Conservation (phyloP, 345 rosid genomes). For the Ricinus communis region DNA sequence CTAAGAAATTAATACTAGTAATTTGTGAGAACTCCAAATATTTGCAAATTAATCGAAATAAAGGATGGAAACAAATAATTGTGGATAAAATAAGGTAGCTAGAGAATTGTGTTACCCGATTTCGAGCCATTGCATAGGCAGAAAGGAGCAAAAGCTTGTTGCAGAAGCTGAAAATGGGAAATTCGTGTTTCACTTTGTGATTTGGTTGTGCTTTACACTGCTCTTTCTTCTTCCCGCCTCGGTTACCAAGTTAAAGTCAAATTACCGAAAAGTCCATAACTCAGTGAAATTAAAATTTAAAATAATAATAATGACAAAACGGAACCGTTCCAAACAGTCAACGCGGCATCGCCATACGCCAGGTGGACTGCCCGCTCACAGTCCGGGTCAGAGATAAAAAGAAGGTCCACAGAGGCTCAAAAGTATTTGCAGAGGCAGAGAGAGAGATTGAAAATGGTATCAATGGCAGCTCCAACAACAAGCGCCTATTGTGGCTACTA, state of each 20-base stretch:
- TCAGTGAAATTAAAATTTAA: too few species aligned
- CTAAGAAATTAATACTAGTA: not conserved
- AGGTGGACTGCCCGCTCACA: not conserved
- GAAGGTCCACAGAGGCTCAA: not conserved
- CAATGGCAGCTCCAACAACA: constrained; percentile 43
- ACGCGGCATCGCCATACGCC: not conserved
- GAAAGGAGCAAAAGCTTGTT: constrained; percentile 26
- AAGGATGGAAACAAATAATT: not conserved
- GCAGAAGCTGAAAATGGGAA: constrained; percentile 28
- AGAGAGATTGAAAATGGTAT: constrained; percentile 43
- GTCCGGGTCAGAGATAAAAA: not conserved
- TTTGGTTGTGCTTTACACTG: too few species aligned
- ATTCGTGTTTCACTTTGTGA: too few species aligned
- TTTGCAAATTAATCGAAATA: not conserved
- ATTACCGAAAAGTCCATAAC: not conserved
- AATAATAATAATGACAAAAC: not conserved
- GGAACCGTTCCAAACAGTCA: not conserved
- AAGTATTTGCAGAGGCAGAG: not conserved
- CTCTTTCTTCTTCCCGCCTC: constrained; percentile 27
- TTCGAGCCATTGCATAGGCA: constrained; percentile 59
- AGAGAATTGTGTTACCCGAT: constrained; percentile 41
- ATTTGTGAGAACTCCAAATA: not conserved
- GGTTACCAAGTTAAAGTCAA: not conserved
- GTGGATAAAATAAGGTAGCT: not conserved
- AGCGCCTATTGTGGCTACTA: constrained; percentile 21